Conservation (phyloP, 2,329 filamentous ascomycete species). For the Phyllosticta citriasiana region DNA sequence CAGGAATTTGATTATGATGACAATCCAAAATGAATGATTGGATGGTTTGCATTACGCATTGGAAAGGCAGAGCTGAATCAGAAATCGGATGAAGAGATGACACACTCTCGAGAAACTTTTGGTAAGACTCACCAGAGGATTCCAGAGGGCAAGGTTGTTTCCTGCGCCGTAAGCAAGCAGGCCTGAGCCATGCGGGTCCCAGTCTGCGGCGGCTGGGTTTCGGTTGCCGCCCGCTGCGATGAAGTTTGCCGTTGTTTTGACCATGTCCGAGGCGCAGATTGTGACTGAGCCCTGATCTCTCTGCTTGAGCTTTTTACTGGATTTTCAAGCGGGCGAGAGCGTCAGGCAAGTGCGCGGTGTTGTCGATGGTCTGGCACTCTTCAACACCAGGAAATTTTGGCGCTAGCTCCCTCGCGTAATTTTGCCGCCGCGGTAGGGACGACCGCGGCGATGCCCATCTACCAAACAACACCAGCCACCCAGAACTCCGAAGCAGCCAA, state of each 20-base stretch:
- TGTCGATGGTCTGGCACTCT: neutral
- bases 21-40: neutral
- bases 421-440: slow-evolving; percentile 3
- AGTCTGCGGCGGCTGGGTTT: slow-evolving; percentile 82
- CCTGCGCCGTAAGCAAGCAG: slow-evolving; percentile 82
- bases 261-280: neutral
- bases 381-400: slow-evolving; percentile 10
- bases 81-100: neutral
- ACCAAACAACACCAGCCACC: neutral
- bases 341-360: neutral
- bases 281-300: too few species aligned
- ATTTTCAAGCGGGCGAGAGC: neutral
- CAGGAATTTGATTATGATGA: neutral
- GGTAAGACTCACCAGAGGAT: slow-evolving; percentile 53
- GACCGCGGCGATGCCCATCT: neutral
- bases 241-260: slow-evolving; percentile 30
- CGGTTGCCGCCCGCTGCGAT: slow-evolving; percentile 80
- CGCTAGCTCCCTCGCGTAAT: slow-evolving; percentile 10
- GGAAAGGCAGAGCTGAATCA: too few species aligned
- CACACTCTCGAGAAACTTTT: neutral
- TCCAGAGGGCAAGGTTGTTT: slow-evolving; percentile 82
- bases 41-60: neutral
- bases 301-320: neutral
- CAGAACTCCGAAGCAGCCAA: neutral
- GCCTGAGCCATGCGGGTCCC: slow-evolving; percentile 55